A percentile compares a stretch with the other conserved stretches of the same genome.
These are phyloP conservation scores for Senna siamea DNA, from an alignment of 306 rosid genomes.

Conservation along the genomic window DNA sequence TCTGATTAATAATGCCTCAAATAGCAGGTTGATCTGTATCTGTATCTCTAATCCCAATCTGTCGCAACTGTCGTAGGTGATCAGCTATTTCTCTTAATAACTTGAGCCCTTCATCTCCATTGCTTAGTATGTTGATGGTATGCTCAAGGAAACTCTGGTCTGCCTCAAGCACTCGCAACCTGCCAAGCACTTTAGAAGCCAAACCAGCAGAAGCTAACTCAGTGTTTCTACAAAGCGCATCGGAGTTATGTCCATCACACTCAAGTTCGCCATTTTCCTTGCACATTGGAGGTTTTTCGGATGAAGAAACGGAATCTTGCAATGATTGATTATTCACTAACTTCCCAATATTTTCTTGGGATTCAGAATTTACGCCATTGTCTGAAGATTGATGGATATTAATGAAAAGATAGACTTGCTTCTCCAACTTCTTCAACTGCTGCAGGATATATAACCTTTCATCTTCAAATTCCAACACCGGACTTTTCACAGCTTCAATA, in stretches of 20 bases:
- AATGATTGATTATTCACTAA: conserved; percentile 30
- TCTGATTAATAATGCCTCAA: conserved; percentile 42
- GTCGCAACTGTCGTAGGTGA: conserved; percentile 66
- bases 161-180: conserved; percentile 71
- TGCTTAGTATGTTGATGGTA: conserved; percentile 52
- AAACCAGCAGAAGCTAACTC: conserved; percentile 47
- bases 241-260: conserved; percentile 35
- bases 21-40: conserved; percentile 42
- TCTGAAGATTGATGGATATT: conserved; percentile 36
- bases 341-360: conserved; percentile 37
- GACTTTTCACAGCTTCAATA: conserved; percentile 39
- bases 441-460: conserved; percentile 62
- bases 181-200: conserved; percentile 52
- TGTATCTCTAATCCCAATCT: conserved; percentile 50
- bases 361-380: conserved; percentile 41
- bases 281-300: conserved; percentile 36
- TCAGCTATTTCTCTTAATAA: conserved; percentile 75
- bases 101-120: conserved; percentile 68
- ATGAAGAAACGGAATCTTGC: conserved; percentile 47
- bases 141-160: conserved; percentile 71
- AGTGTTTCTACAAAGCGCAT: conserved; percentile 26
- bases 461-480: conserved; percentile 55
- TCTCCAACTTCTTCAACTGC: conserved; percentile 73
- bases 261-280: conserved; percentile 43
- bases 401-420: conserved; percentile 56